These are phyloP conservation scores for Ambrosiella beaveri DNA, from an alignment of 2,329 filamentous ascomycete species.

Conservation along the genomic window DNA sequence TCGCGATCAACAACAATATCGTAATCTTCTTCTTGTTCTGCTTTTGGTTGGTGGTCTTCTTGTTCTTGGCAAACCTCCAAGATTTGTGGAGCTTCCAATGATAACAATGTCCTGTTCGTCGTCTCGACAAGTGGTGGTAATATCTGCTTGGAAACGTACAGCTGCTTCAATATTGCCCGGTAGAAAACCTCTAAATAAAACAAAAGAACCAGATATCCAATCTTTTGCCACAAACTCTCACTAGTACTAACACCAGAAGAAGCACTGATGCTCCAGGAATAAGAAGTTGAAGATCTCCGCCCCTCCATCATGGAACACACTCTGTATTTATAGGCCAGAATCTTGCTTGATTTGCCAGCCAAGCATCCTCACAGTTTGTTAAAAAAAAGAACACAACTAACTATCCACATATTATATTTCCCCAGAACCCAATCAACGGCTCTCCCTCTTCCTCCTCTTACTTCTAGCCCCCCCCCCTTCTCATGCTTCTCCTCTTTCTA, in stretches of 20 bases:
- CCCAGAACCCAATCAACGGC: not conserved
- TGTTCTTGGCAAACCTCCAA: too few relatives aligned
- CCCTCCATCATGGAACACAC: not conserved
- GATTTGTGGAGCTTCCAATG: too few relatives aligned
- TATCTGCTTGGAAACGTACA: not conserved
- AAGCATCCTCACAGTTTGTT: not conserved
- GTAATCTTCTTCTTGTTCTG: too few relatives aligned
- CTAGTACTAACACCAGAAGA: not conserved
- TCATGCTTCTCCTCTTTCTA: too few relatives aligned
- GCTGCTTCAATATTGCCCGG: not conserved
- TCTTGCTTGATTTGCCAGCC: too few relatives aligned
- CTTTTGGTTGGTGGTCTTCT: too few relatives aligned
- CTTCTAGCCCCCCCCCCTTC: too few relatives aligned
- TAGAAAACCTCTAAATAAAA: not conserved
- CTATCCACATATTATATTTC: not conserved
- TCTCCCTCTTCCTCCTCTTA: too few relatives aligned
- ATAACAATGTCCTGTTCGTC: not conserved
- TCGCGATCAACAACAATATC: too few relatives aligned
- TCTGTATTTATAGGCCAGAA: not conserved
- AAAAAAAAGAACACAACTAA: not conserved
- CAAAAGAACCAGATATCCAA: not conserved
- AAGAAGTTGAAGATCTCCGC: not conserved
- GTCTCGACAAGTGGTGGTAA: not conserved
- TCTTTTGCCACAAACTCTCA: not conserved
- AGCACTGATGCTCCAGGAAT: too few relatives aligned